Percentiles rank a stretch among this genome's conserved stretches.
Evolutionary conservation across 164 flowering plant species (phyloP).

Genomic region (Platanus orientalis): DNA sequence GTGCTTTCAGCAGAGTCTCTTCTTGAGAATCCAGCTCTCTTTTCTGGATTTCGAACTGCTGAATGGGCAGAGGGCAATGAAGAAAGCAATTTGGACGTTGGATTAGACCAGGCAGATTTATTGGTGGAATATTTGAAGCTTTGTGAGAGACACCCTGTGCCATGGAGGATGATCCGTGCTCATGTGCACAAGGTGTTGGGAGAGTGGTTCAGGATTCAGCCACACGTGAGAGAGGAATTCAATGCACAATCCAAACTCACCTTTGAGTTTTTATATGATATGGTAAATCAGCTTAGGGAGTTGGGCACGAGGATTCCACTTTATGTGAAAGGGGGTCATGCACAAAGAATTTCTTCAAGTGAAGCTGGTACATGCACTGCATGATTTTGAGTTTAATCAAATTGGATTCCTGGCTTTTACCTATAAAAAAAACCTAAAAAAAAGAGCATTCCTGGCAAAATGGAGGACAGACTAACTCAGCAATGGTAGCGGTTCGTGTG

Average conservation of each 20-base stretch:
- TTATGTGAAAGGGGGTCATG: constrained; percentile 29
- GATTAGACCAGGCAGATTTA: constrained; percentile 68
- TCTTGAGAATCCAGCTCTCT: constrained; percentile 93
- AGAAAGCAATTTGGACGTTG: constrained; percentile 29
- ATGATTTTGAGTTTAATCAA: not conserved
- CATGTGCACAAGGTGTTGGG: constrained; percentile 92
- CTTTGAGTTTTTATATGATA: constrained; percentile 72
- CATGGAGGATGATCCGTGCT: constrained; percentile 93
- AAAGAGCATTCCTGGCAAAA: too few relatives aligned
- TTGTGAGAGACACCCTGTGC: constrained; percentile 85
- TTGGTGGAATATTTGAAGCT: constrained; percentile 69
- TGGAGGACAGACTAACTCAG: too few relatives aligned
- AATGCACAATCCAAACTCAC: constrained; percentile 65
- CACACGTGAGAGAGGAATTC: constrained; percentile 69
- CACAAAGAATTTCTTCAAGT: constrained; percentile 13
- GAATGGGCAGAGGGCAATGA: constrained; percentile 57
- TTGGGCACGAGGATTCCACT: constrained; percentile 64
- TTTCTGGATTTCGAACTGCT: constrained; percentile 74
- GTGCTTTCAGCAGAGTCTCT: constrained; percentile 96
- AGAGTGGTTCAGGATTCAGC: constrained; percentile 79
- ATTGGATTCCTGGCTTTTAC: not conserved
- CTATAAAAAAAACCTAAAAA: too few relatives aligned
- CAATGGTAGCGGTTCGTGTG: too few relatives aligned
- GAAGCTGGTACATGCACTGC: constrained; percentile 16
- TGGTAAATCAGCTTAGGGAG: constrained; percentile 69